A percentile compares a stretch with the other conserved stretches of the same genome.
Evolutionary conservation across 2,329 filamentous ascomycete genomes (phyloP).

Genomic region (Rhynchosporium graminicola): DNA sequence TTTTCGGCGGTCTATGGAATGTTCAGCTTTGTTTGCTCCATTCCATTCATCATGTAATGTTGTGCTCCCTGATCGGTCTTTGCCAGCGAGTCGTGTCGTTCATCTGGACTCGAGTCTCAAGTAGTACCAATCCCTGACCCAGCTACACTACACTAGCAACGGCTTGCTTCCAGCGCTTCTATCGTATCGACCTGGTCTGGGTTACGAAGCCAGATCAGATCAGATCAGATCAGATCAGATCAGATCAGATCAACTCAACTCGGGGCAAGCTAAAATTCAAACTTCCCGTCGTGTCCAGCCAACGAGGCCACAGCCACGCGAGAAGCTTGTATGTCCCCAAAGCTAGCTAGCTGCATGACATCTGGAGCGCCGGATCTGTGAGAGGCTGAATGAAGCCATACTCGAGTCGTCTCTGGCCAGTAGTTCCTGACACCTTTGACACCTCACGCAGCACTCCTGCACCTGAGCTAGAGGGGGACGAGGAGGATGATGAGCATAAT

Average conservation of each 20-base stretch:
- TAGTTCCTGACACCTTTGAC: background rate
- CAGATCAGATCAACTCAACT: background rate
- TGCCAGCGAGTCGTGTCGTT: constrained; percentile 13
- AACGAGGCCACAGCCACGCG: constrained; percentile 11
- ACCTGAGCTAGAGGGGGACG: background rate
- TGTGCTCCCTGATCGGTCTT: constrained; percentile 14
- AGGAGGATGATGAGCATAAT: background rate
- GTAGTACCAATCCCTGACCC: constrained; percentile 4
- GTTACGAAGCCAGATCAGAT: background rate
- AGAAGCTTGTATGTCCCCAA: constrained; percentile 17
- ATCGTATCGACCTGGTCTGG: background rate
- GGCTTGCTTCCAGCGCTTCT: background rate
- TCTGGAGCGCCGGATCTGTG: constrained; percentile 21
- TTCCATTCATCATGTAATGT: background rate
- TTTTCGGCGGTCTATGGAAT: background rate
- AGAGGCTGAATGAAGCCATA: constrained; percentile 27
- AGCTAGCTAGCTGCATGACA: constrained; percentile 16
- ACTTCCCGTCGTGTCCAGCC: constrained; percentile 8
- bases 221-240: background rate
- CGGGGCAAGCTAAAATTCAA: background rate
- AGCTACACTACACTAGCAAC: background rate
- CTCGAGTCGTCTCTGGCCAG: constrained; percentile 16
- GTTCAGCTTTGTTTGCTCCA: constrained; percentile 12
- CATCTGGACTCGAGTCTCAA: constrained; percentile 15
- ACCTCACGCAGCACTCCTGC: background rate